phyloP scores from a whole-genome alignment of 176 grass and related monocot genomes.

The Secale cereale region DNA sequence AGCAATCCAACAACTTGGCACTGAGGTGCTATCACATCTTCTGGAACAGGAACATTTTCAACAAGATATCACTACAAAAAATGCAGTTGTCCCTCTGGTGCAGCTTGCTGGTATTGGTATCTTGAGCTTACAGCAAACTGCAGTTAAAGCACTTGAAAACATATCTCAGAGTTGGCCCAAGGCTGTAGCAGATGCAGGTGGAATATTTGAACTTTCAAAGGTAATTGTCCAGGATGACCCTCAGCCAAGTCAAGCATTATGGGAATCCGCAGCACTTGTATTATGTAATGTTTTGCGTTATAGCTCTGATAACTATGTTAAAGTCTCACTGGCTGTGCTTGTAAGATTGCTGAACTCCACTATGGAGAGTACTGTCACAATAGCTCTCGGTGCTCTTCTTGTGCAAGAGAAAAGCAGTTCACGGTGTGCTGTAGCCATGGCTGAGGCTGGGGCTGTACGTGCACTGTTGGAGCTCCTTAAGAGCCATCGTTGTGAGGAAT shows the following conservation, averaged over 20 bases:
- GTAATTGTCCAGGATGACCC: constrained; percentile 95
- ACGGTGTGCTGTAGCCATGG: constrained; percentile 77
- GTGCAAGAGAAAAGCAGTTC: constrained; percentile 89
- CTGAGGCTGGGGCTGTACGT: constrained; percentile 84
- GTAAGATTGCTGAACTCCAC: constrained; percentile 83
- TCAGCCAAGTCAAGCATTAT: constrained; percentile 79
- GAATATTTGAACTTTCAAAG: constrained; percentile 96
- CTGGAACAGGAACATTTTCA: constrained; percentile 97
- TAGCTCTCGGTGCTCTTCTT: constrained; percentile 91
- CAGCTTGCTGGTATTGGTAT: constrained; percentile 96
- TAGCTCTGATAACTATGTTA: constrained; percentile 82
- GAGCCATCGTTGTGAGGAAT: constrained; percentile 86
- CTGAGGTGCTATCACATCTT: constrained; percentile 86
- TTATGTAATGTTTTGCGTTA: constrained; percentile 94
- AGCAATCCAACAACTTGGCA: constrained; percentile 96
- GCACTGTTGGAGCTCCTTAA: constrained; percentile 82
- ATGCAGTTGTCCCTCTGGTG: constrained; percentile 90
- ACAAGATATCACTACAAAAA: constrained; percentile 86
- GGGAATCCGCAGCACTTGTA: constrained; percentile 94
- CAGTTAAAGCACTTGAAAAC: constrained; percentile 92
- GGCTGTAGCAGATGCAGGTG: constrained; percentile 89
- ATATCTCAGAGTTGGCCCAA: constrained; percentile 94
- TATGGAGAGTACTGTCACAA: constrained; percentile 71
- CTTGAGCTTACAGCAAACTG: constrained; percentile 89
- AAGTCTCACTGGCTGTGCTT: constrained; percentile 88